Evolutionary conservation across 2,329 filamentous ascomycete species (phyloP), one percentile per base, ranked within the genome.

Genomic region (Colletotrichum sp.): DNA sequence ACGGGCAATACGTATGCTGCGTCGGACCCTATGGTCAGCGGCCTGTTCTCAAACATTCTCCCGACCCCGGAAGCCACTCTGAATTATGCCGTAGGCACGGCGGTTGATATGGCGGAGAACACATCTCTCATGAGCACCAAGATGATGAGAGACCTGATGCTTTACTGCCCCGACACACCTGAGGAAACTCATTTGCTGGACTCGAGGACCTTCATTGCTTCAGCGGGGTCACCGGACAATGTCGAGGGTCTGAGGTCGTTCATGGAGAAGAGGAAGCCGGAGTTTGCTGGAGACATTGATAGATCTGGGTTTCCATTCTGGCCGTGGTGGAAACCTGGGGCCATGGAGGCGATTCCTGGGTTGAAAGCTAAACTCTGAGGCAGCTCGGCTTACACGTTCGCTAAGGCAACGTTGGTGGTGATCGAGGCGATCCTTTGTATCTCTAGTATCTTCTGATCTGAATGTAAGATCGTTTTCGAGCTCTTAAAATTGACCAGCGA

Each of bases 141-240:
- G 69, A 8, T 76, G 36, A 77, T 77, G 71, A 30, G 77, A 6
- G 77, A 78, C 30, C 15, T 77, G 69, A 59, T 78, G 52, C 8
- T 77, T 7, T 72, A 77, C 28, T 39, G 36, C 21, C 73, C 73
- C 16, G 39, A 24, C 8, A 76, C 69, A 1, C 73, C 69, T 1
- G 73, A 76, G n/a, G 68, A 39, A 10, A 71, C 73, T 7, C 73
- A 76, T 21, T 5, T 55, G 7, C 15, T 76, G 57, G 73, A 72
- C 39, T 76, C 69, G 18, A 60, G 49, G 18, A 12, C 60, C 8
- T 62, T 68, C 12, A 60, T 52, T 24, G 52, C 30, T 13, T n/a
- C 28, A 18, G 26, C 34, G 3, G 70, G 49, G 13, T 72, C 70
- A 3, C 49, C 60, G 16, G 63, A 72, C 5, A 69, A 57, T 34